Percentiles rank a stretch among this genome's conserved stretches.
phyloP scores from a whole-genome alignment of 345 rosid species.

The Alliaria petiolata region DNA sequence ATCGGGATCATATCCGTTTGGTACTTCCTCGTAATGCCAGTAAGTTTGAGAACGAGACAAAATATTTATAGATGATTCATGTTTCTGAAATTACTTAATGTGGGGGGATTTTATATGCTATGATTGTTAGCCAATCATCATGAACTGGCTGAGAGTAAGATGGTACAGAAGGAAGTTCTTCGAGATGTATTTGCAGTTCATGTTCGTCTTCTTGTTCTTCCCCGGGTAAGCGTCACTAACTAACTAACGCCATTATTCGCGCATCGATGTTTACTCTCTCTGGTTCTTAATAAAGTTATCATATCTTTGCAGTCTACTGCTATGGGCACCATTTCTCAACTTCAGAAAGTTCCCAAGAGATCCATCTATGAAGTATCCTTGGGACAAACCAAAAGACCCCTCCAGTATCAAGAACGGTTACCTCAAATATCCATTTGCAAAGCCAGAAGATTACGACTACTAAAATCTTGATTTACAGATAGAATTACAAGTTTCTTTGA shows the following conservation, averaged over 20 bases:
- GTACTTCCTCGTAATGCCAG: slow-evolving; percentile 79
- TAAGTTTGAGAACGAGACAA: slow-evolving; percentile 38
- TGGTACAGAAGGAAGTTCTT: slow-evolving; percentile 79
- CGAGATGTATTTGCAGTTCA: slow-evolving; percentile 89
- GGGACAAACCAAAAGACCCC: slow-evolving; percentile 79
- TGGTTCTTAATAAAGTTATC: not conserved
- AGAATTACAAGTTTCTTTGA: not conserved
- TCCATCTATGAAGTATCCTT: slow-evolving; percentile 73
- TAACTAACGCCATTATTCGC: not conserved
- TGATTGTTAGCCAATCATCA: slow-evolving; percentile 67
- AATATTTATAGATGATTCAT: too few species aligned
- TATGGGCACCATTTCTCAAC: slow-evolving; percentile 95
- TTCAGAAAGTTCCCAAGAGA: slow-evolving; percentile 89
- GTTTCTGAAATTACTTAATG: too few species aligned
- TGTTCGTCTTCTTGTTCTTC: slow-evolving; percentile 86
- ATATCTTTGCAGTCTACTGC: slow-evolving; percentile 42
- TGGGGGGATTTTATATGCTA: too few species aligned
- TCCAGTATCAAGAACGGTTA: slow-evolving; percentile 44
- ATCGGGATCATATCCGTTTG: slow-evolving; percentile 50
- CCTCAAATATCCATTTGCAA: slow-evolving; percentile 67
- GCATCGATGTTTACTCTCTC: too few species aligned
- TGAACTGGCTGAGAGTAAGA: slow-evolving; percentile 87
- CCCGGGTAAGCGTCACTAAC: slow-evolving; percentile 72
- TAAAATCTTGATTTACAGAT: not conserved
- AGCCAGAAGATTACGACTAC: slow-evolving; percentile 74